phyloP scores from a whole-genome alignment of 2,329 filamentous ascomycete species.

The Thelonectria rubi region DNA sequence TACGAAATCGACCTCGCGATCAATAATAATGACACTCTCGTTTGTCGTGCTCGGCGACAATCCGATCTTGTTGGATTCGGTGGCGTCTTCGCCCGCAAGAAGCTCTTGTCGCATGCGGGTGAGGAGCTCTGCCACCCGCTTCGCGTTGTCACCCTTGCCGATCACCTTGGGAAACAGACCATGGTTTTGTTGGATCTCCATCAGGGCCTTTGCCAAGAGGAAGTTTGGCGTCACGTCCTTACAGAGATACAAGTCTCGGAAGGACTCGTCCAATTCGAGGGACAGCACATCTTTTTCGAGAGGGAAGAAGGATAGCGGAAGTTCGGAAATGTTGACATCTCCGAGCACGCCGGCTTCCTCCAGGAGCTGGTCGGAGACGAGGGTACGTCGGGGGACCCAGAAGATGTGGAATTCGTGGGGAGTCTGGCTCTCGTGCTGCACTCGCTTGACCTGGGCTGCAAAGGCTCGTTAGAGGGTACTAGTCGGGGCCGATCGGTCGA shows the following conservation, averaged over 20 bases:
- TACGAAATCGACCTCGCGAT: constrained; percentile 93
- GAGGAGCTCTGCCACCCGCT: constrained; percentile 85
- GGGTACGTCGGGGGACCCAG: constrained; percentile 91
- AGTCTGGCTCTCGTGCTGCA: constrained; percentile 86
- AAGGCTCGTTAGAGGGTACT: constrained; percentile 47
- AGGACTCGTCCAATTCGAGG: constrained; percentile 86
- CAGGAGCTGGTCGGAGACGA: constrained; percentile 89
- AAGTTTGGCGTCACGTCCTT: constrained; percentile 94
- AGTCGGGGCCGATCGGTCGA: neutral
- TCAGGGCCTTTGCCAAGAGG: constrained; percentile 87
- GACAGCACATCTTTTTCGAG: constrained; percentile 92
- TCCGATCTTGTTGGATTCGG: constrained; percentile 68
- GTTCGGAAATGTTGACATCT: constrained; percentile 87
- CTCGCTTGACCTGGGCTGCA: constrained; percentile 86
- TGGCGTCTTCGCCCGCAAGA: constrained; percentile 78
- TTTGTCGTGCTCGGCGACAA: constrained; percentile 86
- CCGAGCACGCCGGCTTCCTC: constrained; percentile 94
- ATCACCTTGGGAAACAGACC: constrained; percentile 94
- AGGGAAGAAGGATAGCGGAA: constrained; percentile 89
- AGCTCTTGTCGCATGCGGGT: constrained; percentile 92
- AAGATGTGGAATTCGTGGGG: constrained; percentile 97
- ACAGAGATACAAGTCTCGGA: constrained; percentile 85
- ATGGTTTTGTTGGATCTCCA: constrained; percentile 91
- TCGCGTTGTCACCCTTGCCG: constrained; percentile 95
- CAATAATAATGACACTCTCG: constrained; percentile 93